phyloP scores from a whole-genome alignment of 2,329 filamentous ascomycete species.

The Nectriaceae sp. region DNA sequence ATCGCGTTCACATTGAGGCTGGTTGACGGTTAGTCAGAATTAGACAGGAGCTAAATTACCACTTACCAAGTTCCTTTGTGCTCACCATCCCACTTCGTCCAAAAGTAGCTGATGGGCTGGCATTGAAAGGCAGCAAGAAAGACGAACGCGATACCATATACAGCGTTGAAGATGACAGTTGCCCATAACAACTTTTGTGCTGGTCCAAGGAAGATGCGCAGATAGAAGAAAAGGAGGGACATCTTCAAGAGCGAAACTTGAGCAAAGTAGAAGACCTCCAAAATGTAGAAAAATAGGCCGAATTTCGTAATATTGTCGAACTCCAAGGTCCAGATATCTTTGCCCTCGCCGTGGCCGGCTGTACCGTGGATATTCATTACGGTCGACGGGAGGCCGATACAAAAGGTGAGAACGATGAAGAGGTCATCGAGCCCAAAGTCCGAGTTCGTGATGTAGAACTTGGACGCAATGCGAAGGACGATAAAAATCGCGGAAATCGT shows the following conservation, averaged over 20 bases:
- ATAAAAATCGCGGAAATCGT: conserved; percentile 17
- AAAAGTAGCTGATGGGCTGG: conserved; percentile 41
- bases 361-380: conserved; percentile 19
- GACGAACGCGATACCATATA: conserved; percentile 33
- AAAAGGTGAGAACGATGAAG: conserved; percentile 14
- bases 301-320: conserved; percentile 16
- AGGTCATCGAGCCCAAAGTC: conserved; percentile 21
- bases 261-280: conserved; percentile 17
- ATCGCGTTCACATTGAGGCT: conserved; percentile 40
- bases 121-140: conserved; percentile 40
- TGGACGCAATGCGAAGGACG: conserved; percentile 19
- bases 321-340: conserved; percentile 18
- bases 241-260: conserved; percentile 18
- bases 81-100: conserved; percentile 43
- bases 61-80: conserved; percentile 39
- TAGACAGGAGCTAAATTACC: not conserved
- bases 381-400: conserved; percentile 13
- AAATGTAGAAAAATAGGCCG: conserved; percentile 15
- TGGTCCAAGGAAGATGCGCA: conserved; percentile 16
- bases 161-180: conserved; percentile 14
- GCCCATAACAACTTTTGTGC: conserved; percentile 17
- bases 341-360: conserved; percentile 14
- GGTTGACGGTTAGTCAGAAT: not conserved
- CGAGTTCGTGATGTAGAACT: conserved; percentile 12
- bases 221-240: conserved; percentile 21